Evolutionary conservation across 768 basidiomycete species (phyloP), one percentile per base, ranked within the genome.

Genomic region (Lentinula raphanica): DNA sequence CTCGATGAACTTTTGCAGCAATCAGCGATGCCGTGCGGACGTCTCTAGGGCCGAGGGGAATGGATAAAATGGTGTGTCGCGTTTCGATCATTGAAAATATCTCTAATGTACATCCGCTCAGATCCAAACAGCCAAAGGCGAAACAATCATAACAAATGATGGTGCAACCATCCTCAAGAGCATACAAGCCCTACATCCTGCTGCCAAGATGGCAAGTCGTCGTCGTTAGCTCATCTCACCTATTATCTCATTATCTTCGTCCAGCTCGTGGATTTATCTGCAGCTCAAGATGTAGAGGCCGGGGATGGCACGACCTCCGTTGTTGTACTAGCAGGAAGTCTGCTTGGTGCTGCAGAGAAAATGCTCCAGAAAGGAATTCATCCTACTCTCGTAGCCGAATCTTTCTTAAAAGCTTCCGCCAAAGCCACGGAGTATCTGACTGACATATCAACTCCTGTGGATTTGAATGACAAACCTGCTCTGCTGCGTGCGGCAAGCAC

Each of bases 251-350:
- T 42, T 49, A 21, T 49, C 25, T 44, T 61, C 25, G 48, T 62
- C 60, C 66, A 98, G 96, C 83, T 99, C 42, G 97, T 99, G 58
- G 96, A 99, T 75, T 79, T 99, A 23, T 98, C 96, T 36, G 92
- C 91, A 38, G 97, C 97, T 15, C 97, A 99, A 79, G 97, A 99
- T 70, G 83, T 98, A 48, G 97, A 98, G 71, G 97, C 97, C 19
- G 97, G 97, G 58, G 97, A 99, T 71, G 97, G 97, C 5, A 99
- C 97, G 8, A 99, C 97, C 4, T 89, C 92, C 23, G 97, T 99
- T 29, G 97, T 99, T 44, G 94, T 99, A 21, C 80, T 99, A 28
- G 97, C 97, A 19, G 97, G 97, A 46, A 90, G 89, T 67, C 75
- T 99, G 40, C 78, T 99, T 4, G 89, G 88, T 46, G 96, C 96